Conservation (phyloP, 345 rosid genomes). For the Limnanthes douglasii region DNA sequence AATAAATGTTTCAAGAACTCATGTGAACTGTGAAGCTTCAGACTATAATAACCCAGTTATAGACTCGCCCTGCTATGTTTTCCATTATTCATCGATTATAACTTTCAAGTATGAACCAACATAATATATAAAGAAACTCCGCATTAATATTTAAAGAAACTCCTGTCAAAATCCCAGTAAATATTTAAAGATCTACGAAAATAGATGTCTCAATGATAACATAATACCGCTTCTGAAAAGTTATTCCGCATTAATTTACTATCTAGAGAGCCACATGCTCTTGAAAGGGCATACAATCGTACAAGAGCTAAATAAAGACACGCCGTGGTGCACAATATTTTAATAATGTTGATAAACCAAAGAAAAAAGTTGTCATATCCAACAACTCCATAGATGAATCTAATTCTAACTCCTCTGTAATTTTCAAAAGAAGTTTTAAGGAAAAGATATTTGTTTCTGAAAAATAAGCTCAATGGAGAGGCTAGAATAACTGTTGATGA, state of each 20-base stretch:
- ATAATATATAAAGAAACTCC: conserved; percentile 17
- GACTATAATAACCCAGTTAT: conserved; percentile 24
- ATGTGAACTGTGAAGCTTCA: conserved; percentile 21
- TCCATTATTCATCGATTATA: conserved; percentile 19
- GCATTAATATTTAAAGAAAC: conserved; percentile 15
- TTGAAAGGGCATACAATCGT: conserved; percentile 11
- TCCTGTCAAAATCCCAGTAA: conserved; percentile 13
- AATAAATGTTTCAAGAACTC: conserved; percentile 19
- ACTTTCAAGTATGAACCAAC: conserved; percentile 12
- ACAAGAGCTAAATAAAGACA: conserved; percentile 9
- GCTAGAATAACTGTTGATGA: conserved; percentile 14
- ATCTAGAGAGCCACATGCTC: too few species aligned
- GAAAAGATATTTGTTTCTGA: conserved; percentile 12
- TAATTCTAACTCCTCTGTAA: conserved; percentile 11
- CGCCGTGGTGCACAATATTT: conserved; percentile 10
- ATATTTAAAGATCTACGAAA: conserved; percentile 5
- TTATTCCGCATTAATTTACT: conserved; percentile 3
- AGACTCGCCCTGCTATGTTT: conserved; percentile 42
- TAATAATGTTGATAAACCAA: conserved; percentile 9
- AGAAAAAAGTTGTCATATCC: conserved; percentile 7
- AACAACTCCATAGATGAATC: conserved; percentile 12
- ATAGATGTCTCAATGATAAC: conserved; percentile 6
- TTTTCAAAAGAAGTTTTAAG: conserved; percentile 12
- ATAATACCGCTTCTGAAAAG: conserved; percentile 9
- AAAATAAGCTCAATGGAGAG: conserved; percentile 9